Conservation (phyloP, 352 stramenopile genomes). For the Pythium oligandrum region DNA sequence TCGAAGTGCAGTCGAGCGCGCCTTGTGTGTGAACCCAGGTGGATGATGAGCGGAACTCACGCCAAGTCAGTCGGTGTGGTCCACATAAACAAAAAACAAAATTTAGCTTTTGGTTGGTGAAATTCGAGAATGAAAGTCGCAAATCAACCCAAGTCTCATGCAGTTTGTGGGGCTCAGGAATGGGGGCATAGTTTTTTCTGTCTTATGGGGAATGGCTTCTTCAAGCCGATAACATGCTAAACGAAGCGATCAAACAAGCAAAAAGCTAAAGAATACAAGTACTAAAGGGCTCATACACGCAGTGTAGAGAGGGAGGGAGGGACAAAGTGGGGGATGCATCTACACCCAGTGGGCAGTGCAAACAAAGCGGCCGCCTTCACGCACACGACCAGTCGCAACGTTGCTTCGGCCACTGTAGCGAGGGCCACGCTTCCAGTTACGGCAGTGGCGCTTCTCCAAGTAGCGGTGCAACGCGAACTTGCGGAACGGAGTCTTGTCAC, state of each 20-base stretch:
- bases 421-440: conserved; percentile 81
- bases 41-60: too few species aligned
- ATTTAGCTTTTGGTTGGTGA: too few species aligned
- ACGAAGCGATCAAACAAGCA: conserved; percentile 13
- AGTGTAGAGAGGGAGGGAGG: too few species aligned
- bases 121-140: conserved; percentile 3
- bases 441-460: conserved; percentile 72
- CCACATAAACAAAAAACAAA: neutral
- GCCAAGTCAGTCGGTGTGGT: neutral
- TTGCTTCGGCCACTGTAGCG: conserved; percentile 77
- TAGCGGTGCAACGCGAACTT: conserved; percentile 82
- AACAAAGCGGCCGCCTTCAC: conserved; percentile 79
- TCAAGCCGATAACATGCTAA: conserved; percentile 11
- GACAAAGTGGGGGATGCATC: neutral
- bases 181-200: conserved; percentile 6
- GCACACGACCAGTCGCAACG: conserved; percentile 74
- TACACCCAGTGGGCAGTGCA: conserved; percentile 81
- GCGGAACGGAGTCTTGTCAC: conserved; percentile 69
- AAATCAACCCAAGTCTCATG: neutral
- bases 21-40: too few species aligned
- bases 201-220: neutral
- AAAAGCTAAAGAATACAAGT: conserved; percentile 12
- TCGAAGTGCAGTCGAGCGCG: too few species aligned
- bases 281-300: neutral
- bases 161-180: neutral